phyloP scores from a whole-genome alignment of 176 grass and related monocot genomes.

The Triticum timopheevii region DNA sequence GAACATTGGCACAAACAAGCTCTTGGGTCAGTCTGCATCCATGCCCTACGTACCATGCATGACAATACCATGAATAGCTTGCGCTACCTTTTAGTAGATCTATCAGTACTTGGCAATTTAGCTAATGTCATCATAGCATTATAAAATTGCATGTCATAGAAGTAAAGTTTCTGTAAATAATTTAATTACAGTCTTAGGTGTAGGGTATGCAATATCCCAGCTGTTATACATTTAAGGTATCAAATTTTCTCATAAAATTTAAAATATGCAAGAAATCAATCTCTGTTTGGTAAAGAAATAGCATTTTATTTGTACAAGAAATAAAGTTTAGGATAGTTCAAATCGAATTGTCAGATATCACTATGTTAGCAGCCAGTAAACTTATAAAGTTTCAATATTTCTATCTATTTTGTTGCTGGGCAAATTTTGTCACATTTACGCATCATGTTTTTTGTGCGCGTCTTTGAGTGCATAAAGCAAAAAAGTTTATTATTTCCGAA shows the following conservation, averaged over 20 bases:
- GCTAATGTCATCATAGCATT: neutral
- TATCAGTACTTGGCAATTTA: neutral
- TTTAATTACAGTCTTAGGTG: neutral
- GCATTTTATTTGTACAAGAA: neutral
- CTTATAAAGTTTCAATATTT: no score
- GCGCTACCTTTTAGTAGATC: neutral
- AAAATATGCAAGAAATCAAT: neutral
- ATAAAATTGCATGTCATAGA: neutral
- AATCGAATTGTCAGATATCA: neutral
- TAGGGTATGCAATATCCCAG: neutral
- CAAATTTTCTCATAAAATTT: neutral
- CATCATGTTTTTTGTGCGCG: neutral
- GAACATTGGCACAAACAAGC: conserved; percentile 48
- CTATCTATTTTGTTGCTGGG: neutral
- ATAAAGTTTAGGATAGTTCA: neutral
- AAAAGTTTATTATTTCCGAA: neutral
- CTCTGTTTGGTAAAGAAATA: neutral
- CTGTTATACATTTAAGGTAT: neutral
- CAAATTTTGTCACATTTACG: neutral
- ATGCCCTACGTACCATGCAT: neutral
- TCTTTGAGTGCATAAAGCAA: neutral
- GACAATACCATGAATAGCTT: neutral
- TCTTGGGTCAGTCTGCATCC: conserved; percentile 51
- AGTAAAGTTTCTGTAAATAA: neutral
- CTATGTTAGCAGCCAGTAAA: neutral